Evolutionary conservation across 2,329 filamentous ascomycete species (phyloP).

Genomic region (Pseudophaeomoniella oleicola): DNA sequence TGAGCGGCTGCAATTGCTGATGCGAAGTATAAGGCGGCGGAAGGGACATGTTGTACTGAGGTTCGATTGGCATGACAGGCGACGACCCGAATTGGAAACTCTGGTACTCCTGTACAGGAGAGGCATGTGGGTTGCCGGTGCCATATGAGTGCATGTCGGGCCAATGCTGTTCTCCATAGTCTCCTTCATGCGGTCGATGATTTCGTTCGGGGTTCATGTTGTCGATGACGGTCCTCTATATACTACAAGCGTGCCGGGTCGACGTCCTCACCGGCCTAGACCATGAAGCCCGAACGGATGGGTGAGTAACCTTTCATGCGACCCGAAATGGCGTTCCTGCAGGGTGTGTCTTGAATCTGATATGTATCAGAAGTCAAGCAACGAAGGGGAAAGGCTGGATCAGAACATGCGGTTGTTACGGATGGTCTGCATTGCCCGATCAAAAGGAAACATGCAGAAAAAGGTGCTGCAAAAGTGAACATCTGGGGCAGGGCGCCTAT

Average conservation of each 20-base stretch:
- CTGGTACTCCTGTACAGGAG: slow-evolving; percentile 55
- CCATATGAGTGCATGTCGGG: slow-evolving; percentile 25
- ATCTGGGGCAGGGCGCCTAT: not conserved
- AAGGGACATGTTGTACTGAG: slow-evolving; percentile 39
- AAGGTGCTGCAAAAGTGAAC: not conserved
- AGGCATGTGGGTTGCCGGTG: slow-evolving; percentile 36
- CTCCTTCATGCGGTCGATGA: slow-evolving; percentile 26
- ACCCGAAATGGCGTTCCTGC: not conserved
- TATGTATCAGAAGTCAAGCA: too few relatives aligned
- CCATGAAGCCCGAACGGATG: slow-evolving; percentile 5
- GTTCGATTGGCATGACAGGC: slow-evolving; percentile 46
- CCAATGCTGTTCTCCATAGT: slow-evolving; percentile 30
- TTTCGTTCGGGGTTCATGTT: slow-evolving; percentile 29
- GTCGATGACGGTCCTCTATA: slow-evolving; percentile 4
- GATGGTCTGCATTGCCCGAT: not conserved
- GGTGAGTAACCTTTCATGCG: slow-evolving; percentile 34
- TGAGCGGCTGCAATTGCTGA: slow-evolving; percentile 51
- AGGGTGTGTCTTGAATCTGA: too few relatives aligned
- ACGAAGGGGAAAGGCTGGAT: too few relatives aligned
- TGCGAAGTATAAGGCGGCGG: slow-evolving; percentile 39
- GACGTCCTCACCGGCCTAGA: slow-evolving; percentile 19
- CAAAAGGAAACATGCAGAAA: not conserved
- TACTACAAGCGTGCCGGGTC: slow-evolving; percentile 27
- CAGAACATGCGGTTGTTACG: too few relatives aligned
- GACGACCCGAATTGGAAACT: slow-evolving; percentile 49